Evolutionary conservation across 176 grass and related monocot species (phyloP).

Genomic region (Rhynchospora pubera): DNA sequence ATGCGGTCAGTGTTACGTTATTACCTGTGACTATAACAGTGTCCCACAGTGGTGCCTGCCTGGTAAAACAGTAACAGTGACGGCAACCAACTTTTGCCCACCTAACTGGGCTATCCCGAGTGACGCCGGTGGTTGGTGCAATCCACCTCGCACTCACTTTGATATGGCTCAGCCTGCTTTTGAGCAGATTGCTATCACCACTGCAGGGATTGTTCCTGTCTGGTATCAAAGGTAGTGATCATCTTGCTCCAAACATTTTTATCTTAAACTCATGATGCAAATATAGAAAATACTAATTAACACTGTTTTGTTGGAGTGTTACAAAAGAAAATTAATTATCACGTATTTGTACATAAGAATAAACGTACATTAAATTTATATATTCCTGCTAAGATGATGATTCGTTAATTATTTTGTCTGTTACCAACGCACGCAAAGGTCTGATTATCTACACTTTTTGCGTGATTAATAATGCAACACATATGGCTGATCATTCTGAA

Average conservation of each 20-base stretch:
- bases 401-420: too few species aligned
- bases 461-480: too few species aligned
- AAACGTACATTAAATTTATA: too few species aligned
- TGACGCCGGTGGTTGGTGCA: conserved; percentile 79
- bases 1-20: conserved; percentile 72
- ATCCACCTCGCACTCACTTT: conserved; percentile 70
- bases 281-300: too few species aligned
- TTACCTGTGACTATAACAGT: conserved; percentile 33
- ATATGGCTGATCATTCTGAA: too few species aligned
- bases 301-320: too few species aligned
- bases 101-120: conserved; percentile 44
- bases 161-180: conserved; percentile 84
- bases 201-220: conserved; percentile 56
- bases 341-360: too few species aligned
- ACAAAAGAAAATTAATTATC: too few species aligned
- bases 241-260: neutral
- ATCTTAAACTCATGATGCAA: too few species aligned
- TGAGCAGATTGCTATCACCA: conserved; percentile 50
- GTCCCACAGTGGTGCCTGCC: conserved; percentile 30
- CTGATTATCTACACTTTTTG: too few species aligned
- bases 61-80: conserved; percentile 43
- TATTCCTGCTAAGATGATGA: too few species aligned
- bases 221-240: conserved; percentile 31
- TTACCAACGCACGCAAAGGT: too few species aligned
- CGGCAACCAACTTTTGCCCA: conserved; percentile 83